Evolutionary conservation across 1,284 basidiomycete species (phyloP).

Genomic region (Abortiporus biennis): DNA sequence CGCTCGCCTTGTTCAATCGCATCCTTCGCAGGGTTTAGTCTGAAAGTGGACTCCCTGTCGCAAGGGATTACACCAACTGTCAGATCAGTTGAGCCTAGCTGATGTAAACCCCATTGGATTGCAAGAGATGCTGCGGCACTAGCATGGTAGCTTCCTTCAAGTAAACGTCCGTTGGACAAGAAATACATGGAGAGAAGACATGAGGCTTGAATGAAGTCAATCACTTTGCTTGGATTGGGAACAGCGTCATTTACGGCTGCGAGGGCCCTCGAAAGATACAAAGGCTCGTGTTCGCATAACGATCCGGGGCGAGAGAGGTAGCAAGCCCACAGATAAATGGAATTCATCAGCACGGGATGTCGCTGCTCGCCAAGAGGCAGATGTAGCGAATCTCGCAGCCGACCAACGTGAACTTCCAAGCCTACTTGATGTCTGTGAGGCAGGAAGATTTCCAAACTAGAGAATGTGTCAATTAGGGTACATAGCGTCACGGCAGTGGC

Average conservation of each 20-base stretch:
- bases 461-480: constrained; percentile 8
- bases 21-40: constrained; percentile 50
- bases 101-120: constrained; percentile 61
- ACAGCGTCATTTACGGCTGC: constrained; percentile 56
- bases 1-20: constrained; percentile 38
- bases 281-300: constrained; percentile 60
- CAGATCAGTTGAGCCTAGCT: constrained; percentile 30
- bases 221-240: constrained; percentile 41
- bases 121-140: constrained; percentile 62
- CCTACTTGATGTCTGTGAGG: constrained; percentile 73
- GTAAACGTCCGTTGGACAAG: constrained; percentile 61
- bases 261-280: constrained; percentile 57
- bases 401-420: constrained; percentile 58
- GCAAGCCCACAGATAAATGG: constrained; percentile 76
- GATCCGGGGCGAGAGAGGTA: constrained; percentile 67
- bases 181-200: constrained; percentile 71
- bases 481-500: constrained; percentile 5
- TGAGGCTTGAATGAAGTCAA: constrained; percentile 70
- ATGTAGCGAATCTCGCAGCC: constrained; percentile 51
- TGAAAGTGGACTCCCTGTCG: constrained; percentile 34
- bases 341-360: constrained; percentile 69
- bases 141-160: constrained; percentile 70
- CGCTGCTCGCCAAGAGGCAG: constrained; percentile 49
- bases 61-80: constrained; percentile 23
- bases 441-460: constrained; percentile 65